These are phyloP conservation scores for Xerocomellus intermedius DNA, from an alignment of 768 basidiomycete genomes.

Conservation along the genomic window DNA sequence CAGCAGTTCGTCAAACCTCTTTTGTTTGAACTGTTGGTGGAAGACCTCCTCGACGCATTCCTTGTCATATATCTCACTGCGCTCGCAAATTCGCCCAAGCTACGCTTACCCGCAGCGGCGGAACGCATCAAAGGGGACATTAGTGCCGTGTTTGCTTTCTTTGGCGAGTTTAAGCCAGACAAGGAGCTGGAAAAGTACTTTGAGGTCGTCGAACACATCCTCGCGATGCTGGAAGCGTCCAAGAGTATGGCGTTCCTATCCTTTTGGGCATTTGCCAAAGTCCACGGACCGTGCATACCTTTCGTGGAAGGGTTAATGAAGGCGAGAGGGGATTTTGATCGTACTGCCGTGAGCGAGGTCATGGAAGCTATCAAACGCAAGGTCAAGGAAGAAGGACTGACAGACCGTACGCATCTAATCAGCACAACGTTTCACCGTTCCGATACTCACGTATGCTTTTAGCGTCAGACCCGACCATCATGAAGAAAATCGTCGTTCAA, in stretches of 20 bases:
- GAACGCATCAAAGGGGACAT: constrained; percentile 83
- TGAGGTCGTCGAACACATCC: constrained; percentile 81
- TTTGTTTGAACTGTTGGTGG: constrained; percentile 86
- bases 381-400: constrained; percentile 82
- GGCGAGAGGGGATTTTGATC: constrained; percentile 86
- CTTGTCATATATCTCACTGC: constrained; percentile 88
- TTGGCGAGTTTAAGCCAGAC: constrained; percentile 70
- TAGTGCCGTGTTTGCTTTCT: constrained; percentile 73
- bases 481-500: constrained; percentile 85
- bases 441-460: constrained; percentile 6
- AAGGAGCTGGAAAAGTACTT: constrained; percentile 82
- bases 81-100: constrained; percentile 77
- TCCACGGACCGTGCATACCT: constrained; percentile 87
- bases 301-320: constrained; percentile 92
- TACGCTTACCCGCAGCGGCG: constrained; percentile 83
- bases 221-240: constrained; percentile 80
- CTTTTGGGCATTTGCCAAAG: constrained; percentile 91
- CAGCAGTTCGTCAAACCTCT: constrained; percentile 88
- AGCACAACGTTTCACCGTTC: background rate
- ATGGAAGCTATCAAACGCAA: constrained; percentile 94
- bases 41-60: constrained; percentile 90
- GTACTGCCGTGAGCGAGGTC: constrained; percentile 82
- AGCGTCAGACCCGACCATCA: constrained; percentile 85
- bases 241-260: constrained; percentile 90
- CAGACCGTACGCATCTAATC: constrained; percentile 64